Conservation (phyloP, 2,329 filamentous ascomycete species). For the Apiospora sp. region DNA sequence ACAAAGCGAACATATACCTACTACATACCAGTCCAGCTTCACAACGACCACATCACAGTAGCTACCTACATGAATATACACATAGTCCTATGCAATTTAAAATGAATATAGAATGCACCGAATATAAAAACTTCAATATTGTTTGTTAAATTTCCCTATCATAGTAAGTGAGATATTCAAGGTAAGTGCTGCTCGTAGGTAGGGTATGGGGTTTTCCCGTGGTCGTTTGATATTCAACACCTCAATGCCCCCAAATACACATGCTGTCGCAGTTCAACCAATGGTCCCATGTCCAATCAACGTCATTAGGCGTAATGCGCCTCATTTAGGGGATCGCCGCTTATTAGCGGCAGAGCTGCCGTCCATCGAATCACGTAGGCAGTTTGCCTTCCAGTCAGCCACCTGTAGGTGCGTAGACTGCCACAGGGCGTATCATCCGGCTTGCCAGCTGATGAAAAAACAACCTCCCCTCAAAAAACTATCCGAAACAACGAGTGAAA, state of each 20-base stretch:
- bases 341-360: constrained; percentile 11
- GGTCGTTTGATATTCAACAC: neutral
- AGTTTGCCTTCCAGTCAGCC: neutral
- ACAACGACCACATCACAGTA: no score
- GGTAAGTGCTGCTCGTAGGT: no score
- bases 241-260: neutral
- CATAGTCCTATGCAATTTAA: no score
- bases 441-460: neutral
- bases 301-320: constrained; percentile 24
- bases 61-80: no score
- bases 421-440: neutral
- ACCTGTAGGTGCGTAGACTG: neutral
- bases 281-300: constrained; percentile 6
- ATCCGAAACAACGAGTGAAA: neutral
- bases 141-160: no score
- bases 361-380: constrained; percentile 13
- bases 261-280: neutral
- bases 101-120: no score
- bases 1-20: no score
- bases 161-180: no score
- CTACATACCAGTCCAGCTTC: no score
- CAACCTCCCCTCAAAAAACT: neutral
- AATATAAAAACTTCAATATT: no score
- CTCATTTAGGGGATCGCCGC: constrained; percentile 22
- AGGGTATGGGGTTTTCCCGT: no score